Conservation (phyloP, 208 protist species). For the Spironucleus salmonicida region DNA sequence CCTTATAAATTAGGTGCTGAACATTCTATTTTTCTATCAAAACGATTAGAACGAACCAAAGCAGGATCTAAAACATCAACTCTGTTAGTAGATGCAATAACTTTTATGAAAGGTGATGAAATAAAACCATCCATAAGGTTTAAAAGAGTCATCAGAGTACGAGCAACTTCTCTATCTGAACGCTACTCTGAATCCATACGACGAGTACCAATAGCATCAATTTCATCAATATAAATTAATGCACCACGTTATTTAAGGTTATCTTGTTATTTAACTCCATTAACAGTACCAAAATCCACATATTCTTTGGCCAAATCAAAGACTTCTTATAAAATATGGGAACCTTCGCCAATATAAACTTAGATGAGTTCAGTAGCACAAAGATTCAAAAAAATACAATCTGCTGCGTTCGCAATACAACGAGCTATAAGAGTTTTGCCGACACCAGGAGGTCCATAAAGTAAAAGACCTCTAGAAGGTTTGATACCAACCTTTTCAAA, state of each 20-base stretch:
- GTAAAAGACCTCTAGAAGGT: constrained; percentile 37
- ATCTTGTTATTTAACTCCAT: not conserved
- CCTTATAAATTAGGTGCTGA: constrained; percentile 93
- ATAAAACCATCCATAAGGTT: constrained; percentile 98
- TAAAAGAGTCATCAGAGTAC: constrained; percentile 99
- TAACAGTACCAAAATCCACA: constrained; percentile 32
- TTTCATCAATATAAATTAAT: constrained; percentile 47
- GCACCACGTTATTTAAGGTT: not conserved
- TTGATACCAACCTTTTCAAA: constrained; percentile 65
- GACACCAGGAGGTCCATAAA: constrained; percentile 42
- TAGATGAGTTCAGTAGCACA: constrained; percentile 28
- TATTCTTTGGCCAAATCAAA: constrained; percentile 99
- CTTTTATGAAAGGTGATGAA: constrained; percentile 46
- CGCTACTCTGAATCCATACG: constrained; percentile 68
- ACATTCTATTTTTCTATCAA: constrained; percentile 99
- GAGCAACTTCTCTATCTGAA: constrained; percentile 90
- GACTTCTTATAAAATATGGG: constrained; percentile 94
- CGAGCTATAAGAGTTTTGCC: constrained; percentile 77
- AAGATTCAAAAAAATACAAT: constrained; percentile 49
- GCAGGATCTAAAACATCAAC: constrained; percentile 99
- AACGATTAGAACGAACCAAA: constrained; percentile 85
- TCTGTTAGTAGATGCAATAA: constrained; percentile 98
- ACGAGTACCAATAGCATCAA: constrained; percentile 41
- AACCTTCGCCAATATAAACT: constrained; percentile 90
- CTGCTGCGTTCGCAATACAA: constrained; percentile 81